Evolutionary conservation across 805 yeast species (phyloP), one percentile per base, ranked within the genome.

Genomic region (Zygosaccharomyces siamensis): DNA sequence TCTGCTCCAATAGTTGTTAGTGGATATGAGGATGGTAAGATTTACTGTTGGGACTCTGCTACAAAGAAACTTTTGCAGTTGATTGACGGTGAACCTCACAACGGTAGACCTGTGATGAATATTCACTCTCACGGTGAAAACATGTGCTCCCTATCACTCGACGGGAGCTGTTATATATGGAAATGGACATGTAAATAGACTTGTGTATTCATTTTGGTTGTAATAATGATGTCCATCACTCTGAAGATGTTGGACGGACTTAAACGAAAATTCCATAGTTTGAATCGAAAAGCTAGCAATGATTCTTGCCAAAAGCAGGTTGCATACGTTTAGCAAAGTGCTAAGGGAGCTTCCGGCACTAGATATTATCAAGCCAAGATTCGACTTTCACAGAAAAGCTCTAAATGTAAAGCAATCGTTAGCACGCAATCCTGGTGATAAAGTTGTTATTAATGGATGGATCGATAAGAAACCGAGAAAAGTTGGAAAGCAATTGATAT

Each of bases 391-490:
- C 18, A 44, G 53, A 11, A 39, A 47, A 16, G 45, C 61, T 3
- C 32, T 31, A 8, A 46, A 58, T 14, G 49, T 61, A 20, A 37
- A 47, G 20, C 44, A 47, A 12, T 10, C 55, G 6, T 43, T 49
- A 4, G 43, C 21, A 5, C 24, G 40, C 7, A 24, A 46, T 6
- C 35, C 38, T 3, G 50, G 50, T 16, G 49, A 50, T 3, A 56
- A 64, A 11, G 76, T 84, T 2, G 72, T 76, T 0, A 55, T 92
- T 6, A 80, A 87, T 53, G 98, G 99, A 0, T 93, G 97, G 89
- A 76, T 92, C 14, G 81, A 88, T 59, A 72, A 77, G 20, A 82
- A 83, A 54, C 93, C 96, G 0, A 75, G 84, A 46, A 79, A 80
- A 46, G 70, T 86, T 46, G 82, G 92, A 3, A 81, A 80, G 45